Percentiles rank a stretch among this genome's conserved stretches.
phyloP scores from a whole-genome alignment of 2,329 filamentous ascomycete genomes.

The Peltaster fructicola region DNA sequence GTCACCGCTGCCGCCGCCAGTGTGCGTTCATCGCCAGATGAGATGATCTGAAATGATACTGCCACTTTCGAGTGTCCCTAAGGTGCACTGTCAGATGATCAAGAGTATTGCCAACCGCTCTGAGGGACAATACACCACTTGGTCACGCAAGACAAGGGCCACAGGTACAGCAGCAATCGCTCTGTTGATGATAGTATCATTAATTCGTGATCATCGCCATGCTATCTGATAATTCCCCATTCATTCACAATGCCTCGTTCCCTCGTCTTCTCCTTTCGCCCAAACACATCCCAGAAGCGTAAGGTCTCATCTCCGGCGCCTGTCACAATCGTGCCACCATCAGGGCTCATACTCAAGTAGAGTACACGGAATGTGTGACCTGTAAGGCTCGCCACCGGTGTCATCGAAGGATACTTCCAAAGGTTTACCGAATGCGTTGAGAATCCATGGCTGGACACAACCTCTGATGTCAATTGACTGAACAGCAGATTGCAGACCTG shows the following conservation, averaged over 20 bases:
- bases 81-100: too few relatives aligned
- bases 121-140: too few relatives aligned
- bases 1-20: too few relatives aligned
- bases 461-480: constrained; percentile 95
- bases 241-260: constrained; percentile 40
- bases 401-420: constrained; percentile 98
- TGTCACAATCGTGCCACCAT: constrained; percentile 84
- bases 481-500: constrained; percentile 98
- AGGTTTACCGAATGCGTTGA: constrained; percentile 97
- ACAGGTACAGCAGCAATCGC: too few relatives aligned
- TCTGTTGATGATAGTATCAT: too few relatives aligned
- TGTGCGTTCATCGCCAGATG: too few relatives aligned
- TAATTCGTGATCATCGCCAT: too few relatives aligned
- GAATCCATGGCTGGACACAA: constrained; percentile 93
- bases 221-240: constrained; percentile 65
- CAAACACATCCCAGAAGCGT: constrained; percentile 93
- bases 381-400: constrained; percentile 84
- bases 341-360: constrained; percentile 93
- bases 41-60: too few relatives aligned
- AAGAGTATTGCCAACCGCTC: too few relatives aligned
- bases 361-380: constrained; percentile 93
- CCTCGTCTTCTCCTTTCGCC: constrained; percentile 53
- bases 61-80: too few relatives aligned
- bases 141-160: too few relatives aligned
- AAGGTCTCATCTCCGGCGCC: constrained; percentile 93